Base-by-base conservation (phyloP, 1,284 basidiomycete species). In the Cutaneotrichosporon cavernicola region DNA sequence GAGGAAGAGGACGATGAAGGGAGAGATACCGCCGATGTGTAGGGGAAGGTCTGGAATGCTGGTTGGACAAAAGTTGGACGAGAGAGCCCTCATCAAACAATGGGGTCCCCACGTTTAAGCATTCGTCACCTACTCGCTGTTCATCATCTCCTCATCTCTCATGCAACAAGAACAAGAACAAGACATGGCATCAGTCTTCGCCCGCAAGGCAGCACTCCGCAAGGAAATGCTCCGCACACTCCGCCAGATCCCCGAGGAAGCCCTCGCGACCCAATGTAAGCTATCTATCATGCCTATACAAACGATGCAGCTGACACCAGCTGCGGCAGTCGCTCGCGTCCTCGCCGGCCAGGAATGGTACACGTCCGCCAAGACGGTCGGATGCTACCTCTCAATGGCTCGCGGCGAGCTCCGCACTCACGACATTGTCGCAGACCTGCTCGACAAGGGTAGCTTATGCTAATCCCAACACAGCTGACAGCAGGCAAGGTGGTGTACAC, bases 351-450 rank as follows among this genome's bases (percentile, higher is more conserved):
- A 70, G 55, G 68, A 69, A 11, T 73, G 73, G 50, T 79, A 74
- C 68, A 55, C 69, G 9, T 62, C 70, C 5, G 77, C 77, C 3
- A 66, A 68, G 38, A 66, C 65, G 1, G 71, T 81, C 0, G 76
- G 72, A 8, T 80, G 79, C 66, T 81, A 81, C 60, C 70, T 80
- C 18, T 73, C 70, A 43, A 81, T 81, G 80, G 62, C 66, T 11
- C 70, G 73, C 53, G 78, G 78, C 0, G 80, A 81, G 66, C 70
- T 80, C 22, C 66, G 71, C n/a, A 81, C 80, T 0, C 61, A 64
- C 21, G 66, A 63, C 5, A 76, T 81, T 6, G 76, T 80, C 2
- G 26, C 66, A 4, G 71, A 77, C 46, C 50, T 79, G 16, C 62
- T 81, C n/a, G 5, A 34, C 58, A 55, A 32, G 16, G 66, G 56